Evolutionary conservation across 257 asterid species (phyloP).

Genomic region (Lantana camara): DNA sequence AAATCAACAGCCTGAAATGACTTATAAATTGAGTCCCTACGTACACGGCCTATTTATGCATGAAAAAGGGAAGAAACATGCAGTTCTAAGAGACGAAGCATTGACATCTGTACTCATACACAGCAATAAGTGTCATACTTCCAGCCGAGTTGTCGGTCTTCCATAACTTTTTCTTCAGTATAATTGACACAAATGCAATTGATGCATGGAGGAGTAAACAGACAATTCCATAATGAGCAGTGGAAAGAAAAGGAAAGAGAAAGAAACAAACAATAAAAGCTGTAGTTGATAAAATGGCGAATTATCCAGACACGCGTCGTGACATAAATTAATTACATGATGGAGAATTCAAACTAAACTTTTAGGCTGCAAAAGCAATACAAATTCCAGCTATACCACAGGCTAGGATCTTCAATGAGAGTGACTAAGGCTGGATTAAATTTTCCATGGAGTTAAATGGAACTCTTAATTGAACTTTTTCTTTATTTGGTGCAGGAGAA

Average conservation of each 20-base stretch:
- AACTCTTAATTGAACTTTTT: slow-evolving; percentile 8
- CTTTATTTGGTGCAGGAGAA: slow-evolving; percentile 4
- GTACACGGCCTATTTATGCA: slow-evolving; percentile 34
- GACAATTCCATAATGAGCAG: slow-evolving; percentile 23
- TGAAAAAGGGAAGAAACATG: slow-evolving; percentile 42
- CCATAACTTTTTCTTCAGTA: slow-evolving; percentile 31
- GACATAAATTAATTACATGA: slow-evolving; percentile 20
- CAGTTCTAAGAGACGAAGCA: slow-evolving; percentile 38
- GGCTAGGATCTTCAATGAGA: slow-evolving; percentile 47
- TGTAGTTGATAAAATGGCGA: slow-evolving; percentile 29
- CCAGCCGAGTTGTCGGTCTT: slow-evolving; percentile 45
- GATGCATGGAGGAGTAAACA: slow-evolving; percentile 41
- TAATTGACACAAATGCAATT: slow-evolving; percentile 41
- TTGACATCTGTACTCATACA: slow-evolving; percentile 51
- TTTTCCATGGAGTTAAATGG: neutral
- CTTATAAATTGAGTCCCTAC: slow-evolving; percentile 21
- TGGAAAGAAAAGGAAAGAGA: slow-evolving; percentile 16
- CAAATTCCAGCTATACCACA: slow-evolving; percentile 55
- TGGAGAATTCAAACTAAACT: slow-evolving; percentile 28
- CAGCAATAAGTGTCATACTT: slow-evolving; percentile 40
- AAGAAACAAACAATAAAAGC: slow-evolving; percentile 20
- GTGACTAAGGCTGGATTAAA: slow-evolving; percentile 15
- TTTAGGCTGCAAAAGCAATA: slow-evolving; percentile 43
- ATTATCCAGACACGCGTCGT: slow-evolving; percentile 32
- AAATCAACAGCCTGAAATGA: slow-evolving; percentile 29